Evolutionary conservation across 2,329 filamentous ascomycete genomes (phyloP).

Genomic region (Leptodontidium sp.): DNA sequence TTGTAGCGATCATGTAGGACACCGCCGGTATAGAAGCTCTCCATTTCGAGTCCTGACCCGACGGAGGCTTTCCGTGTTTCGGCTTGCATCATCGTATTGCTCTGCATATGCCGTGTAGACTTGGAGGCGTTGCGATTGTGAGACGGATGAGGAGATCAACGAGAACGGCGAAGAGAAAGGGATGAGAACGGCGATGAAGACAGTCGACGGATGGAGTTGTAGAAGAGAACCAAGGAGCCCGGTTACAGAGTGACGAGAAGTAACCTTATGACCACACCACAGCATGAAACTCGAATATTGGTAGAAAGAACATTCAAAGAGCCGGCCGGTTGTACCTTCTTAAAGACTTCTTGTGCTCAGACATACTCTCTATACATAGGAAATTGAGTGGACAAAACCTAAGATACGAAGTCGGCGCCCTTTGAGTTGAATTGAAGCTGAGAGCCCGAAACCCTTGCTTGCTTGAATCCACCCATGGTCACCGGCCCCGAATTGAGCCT

Average conservation of each 20-base stretch:
- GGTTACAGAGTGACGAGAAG: slow-evolving; percentile 7
- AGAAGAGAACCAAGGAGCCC: not conserved
- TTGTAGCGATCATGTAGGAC: slow-evolving; percentile 26
- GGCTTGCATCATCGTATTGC: slow-evolving; percentile 1
- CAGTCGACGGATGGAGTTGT: not conserved
- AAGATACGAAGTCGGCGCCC: not conserved
- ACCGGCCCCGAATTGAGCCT: slow-evolving; percentile 19
- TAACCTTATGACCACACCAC: not conserved
- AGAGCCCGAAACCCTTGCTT: slow-evolving; percentile 18
- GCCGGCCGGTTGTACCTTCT: slow-evolving; percentile 1
- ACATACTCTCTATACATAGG: not conserved
- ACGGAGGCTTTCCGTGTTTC: not conserved
- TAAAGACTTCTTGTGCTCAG: slow-evolving; percentile 1
- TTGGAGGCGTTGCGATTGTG: not conserved
- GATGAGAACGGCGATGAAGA: slow-evolving; percentile 2
- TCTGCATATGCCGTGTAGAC: slow-evolving; percentile 8
- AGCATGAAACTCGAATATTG: slow-evolving; percentile 2
- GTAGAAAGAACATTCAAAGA: slow-evolving; percentile 2
- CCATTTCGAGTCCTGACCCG: slow-evolving; percentile 16
- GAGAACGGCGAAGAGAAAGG: slow-evolving; percentile 15
- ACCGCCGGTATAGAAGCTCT: slow-evolving; percentile 2
- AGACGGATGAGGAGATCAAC: not conserved
- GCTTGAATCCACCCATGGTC: slow-evolving; percentile 1
- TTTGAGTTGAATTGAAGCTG: slow-evolving; percentile 13
- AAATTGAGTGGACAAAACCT: not conserved